Conservation (phyloP, 2,329 filamentous ascomycete genomes). For the Emericellopsis cladophorae region DNA sequence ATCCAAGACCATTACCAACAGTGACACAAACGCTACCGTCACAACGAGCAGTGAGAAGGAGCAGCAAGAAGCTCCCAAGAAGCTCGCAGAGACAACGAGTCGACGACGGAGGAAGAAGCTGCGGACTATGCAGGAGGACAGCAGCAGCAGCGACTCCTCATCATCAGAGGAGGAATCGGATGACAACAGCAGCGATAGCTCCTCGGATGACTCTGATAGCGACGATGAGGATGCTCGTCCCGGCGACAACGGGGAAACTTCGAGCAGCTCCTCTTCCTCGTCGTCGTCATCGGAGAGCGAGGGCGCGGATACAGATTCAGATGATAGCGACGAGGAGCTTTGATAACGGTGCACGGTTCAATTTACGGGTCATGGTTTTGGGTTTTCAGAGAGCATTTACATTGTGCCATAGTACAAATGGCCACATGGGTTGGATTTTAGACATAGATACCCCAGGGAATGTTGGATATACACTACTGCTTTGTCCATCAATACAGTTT, state of each 20-base stretch:
- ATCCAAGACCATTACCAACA: conserved; percentile 14
- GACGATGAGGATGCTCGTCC: conserved; percentile 9
- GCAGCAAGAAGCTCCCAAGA: conserved; percentile 10
- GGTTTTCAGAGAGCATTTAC: conserved; percentile 7
- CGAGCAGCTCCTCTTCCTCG: conserved; percentile 26
- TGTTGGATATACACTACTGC: neutral
- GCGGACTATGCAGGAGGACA: conserved; percentile 30
- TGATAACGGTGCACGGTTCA: neutral
- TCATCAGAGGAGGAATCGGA: conserved; percentile 19
- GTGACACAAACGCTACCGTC: conserved; percentile 12
- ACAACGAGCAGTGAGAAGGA: conserved; percentile 20
- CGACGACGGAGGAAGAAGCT: conserved; percentile 44
- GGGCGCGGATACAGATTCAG: conserved; percentile 19
- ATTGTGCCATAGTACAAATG: conserved; percentile 3
- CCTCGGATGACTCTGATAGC: conserved; percentile 21
- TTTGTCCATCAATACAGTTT: conserved; percentile 29
- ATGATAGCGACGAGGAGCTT: conserved; percentile 4
- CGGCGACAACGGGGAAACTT: conserved; percentile 16
- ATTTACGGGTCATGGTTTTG: conserved; percentile 1
- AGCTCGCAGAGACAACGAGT: conserved; percentile 31
- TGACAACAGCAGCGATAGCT: conserved; percentile 22
- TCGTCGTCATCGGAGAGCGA: conserved; percentile 23
- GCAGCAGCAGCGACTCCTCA: conserved; percentile 24
- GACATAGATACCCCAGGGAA: conserved; percentile 3
- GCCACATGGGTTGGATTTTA: neutral